Base-by-base conservation (phyloP, 768 basidiomycete species). In the Mycena maculata region DNA sequence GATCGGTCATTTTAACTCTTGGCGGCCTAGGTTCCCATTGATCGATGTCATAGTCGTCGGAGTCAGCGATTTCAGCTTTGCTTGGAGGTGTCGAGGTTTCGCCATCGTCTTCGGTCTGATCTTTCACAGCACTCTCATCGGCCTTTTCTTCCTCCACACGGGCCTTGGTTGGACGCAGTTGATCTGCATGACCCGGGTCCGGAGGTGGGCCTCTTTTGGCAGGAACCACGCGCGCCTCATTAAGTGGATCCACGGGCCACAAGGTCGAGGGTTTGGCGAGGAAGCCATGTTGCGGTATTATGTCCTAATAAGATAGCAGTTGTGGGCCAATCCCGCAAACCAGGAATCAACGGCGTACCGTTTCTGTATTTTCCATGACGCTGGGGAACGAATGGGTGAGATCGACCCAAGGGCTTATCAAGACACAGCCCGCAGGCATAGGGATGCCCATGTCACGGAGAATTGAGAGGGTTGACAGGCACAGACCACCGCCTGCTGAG, bases 311-410 rank as follows among this genome's bases (percentile, higher is more conserved):
- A 60, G 52, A 48, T 23, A 4, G 28, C n/a, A n/a, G 48, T 18
- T 54, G 58, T 56, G 12, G 44, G 50, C 44, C n/a, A 38, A 52
- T n/a, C 11, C n/a, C 10, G 16, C 23, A 38, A 30, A 15, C 11
- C 3, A 48, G 0, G 41, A 28, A 28, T 15, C 39, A 23, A 49
- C 13, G 25, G 76, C 83, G 49, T 60, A 89, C 92, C 12, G 90
- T 90, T 8, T 79, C 79, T 0, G 84, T 85, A 73, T 95, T 93
- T 47, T 84, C 70, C 80, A 92, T 84, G 41, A 93, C 87, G 70
- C 88, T 90, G 0, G 92, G 91, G 74, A 96, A 93, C 56, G 88
- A 91, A 72, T 95, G 93, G 0, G 92, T 94, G n/a, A 96, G 80
- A 75, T 95, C 93, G 15, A 91, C 87, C 89, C 93, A 94, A 3